Base-by-base conservation (phyloP, 2,329 filamentous ascomycete genomes). In the Aspergillus ochraceoroseus region DNA sequence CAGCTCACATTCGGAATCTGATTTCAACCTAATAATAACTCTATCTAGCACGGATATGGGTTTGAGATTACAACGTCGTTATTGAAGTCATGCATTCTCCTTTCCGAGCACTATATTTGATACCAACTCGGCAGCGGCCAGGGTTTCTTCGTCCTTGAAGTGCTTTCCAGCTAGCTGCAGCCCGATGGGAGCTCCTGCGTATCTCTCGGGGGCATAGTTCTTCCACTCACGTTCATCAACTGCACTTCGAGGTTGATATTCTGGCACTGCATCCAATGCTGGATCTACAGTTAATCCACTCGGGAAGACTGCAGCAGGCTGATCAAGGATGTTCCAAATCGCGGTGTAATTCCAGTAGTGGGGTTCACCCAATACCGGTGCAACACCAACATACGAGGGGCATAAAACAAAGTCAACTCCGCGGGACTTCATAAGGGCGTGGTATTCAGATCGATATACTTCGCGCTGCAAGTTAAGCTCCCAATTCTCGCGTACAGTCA, bases 121-220 rank as follows among this genome's bases (percentile, higher is more conserved):
- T 17, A 62, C 42, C 35, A 61, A 20, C 36, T 51, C 57, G 3
- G 57, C 58, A 1, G 59, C 59, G 12, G 61, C 62, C 27, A 65
- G 27, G 0, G 58, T 61, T 53, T 72, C 76, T 51, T 79, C 76
- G 43, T 79, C 75, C 36, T 75, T 70, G n/a, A 73, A 66, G 32
- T 65, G 67, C 3, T 67, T 61, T 1, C 71, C 71, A 2, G 75
- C 59, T 22, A 78, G 59, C 52, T 79, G 75, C 12, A 79, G 46
- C 0, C 68, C 69, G 7, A 79, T 65, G 0, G 75, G 74, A 5
- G 73, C 59, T 0, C 60, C 61, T 22, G 66, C 58, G 38, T 61
- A 66, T n/a, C 51, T 44, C 38, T 56, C 53, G 1, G 61, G 57
- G 4, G 48, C 37, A 32, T 63, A 64, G 42, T 60, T 61, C 25